Conservation (phyloP, 768 basidiomycete genomes). For the Lactarius trivialis region DNA sequence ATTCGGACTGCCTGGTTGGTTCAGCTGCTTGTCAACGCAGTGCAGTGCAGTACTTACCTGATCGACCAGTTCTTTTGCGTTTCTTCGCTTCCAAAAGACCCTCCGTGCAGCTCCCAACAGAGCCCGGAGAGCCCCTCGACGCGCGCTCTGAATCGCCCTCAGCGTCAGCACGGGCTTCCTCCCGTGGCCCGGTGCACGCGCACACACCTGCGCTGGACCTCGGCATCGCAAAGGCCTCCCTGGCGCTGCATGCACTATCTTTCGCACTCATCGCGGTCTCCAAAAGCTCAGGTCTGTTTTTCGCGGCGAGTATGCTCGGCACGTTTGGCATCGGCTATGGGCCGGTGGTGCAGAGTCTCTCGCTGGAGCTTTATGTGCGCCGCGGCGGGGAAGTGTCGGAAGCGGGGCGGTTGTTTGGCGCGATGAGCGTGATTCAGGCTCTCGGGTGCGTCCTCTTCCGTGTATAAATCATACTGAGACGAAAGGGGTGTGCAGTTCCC, state of each 20-base stretch:
- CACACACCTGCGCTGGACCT: conserved; percentile 55
- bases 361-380: conserved; percentile 57
- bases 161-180: neutral
- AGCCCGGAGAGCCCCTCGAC: conserved; percentile 26
- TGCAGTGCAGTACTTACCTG: neutral
- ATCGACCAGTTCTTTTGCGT: conserved; percentile 46
- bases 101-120: conserved; percentile 26
- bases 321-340: conserved; percentile 57
- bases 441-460: conserved; percentile 40
- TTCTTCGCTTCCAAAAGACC: conserved; percentile 41
- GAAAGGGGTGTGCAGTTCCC: conserved; percentile 32
- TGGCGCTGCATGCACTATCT: conserved; percentile 27
- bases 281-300: conserved; percentile 44
- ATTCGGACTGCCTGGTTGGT: conserved; percentile 11
- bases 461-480: neutral
- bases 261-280: conserved; percentile 48
- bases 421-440: conserved; percentile 66
- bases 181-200: conserved; percentile 14
- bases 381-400: conserved; percentile 45
- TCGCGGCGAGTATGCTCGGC: conserved; percentile 40
- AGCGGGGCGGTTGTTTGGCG: conserved; percentile 73
- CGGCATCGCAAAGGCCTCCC: conserved; percentile 53
- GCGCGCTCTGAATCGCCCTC: conserved; percentile 1
- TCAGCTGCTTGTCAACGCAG: neutral
- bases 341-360: conserved; percentile 66